Conservation (phyloP, 2,329 filamentous ascomycete genomes). For the Paracoccidioides brasiliensis region DNA sequence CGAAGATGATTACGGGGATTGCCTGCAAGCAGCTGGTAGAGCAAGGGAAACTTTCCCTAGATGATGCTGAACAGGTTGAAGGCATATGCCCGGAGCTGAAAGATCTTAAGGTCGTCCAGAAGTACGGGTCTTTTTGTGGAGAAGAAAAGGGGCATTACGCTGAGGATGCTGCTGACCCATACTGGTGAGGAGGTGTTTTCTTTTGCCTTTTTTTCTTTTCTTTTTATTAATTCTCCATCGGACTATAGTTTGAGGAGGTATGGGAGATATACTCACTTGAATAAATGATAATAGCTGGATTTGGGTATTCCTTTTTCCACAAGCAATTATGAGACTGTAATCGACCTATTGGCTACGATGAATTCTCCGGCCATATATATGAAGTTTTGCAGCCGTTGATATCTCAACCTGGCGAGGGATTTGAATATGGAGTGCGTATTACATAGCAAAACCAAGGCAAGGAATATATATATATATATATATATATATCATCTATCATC, state of each 20-base stretch:
- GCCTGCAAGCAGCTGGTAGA: constrained; percentile 39
- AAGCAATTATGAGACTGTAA: constrained; percentile 36
- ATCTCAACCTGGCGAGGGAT: constrained; percentile 49
- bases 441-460: constrained; percentile 8
- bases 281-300: constrained; percentile 34
- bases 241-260: not conserved
- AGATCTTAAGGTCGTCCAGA: constrained; percentile 28
- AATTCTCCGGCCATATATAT: constrained; percentile 43
- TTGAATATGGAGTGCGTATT: constrained; percentile 45
- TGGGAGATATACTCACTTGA: not conserved
- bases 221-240: not conserved
- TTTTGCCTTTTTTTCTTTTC: too few species aligned
- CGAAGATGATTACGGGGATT: constrained; percentile 33
- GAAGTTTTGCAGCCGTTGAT: constrained; percentile 44
- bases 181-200: constrained; percentile 13
- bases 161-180: constrained; percentile 47
- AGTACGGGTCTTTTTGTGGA: constrained; percentile 22
- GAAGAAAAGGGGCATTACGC: constrained; percentile 40
- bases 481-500: not conserved
- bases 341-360: constrained; percentile 41
- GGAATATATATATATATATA: not conserved
- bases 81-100: constrained; percentile 32
- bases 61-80: constrained; percentile 30
- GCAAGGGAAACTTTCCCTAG: constrained; percentile 28
- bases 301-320: constrained; percentile 45